These are phyloP conservation scores for Solanum hybrid DNA, from an alignment of 305 asterid species.

Conservation along the genomic window DNA sequence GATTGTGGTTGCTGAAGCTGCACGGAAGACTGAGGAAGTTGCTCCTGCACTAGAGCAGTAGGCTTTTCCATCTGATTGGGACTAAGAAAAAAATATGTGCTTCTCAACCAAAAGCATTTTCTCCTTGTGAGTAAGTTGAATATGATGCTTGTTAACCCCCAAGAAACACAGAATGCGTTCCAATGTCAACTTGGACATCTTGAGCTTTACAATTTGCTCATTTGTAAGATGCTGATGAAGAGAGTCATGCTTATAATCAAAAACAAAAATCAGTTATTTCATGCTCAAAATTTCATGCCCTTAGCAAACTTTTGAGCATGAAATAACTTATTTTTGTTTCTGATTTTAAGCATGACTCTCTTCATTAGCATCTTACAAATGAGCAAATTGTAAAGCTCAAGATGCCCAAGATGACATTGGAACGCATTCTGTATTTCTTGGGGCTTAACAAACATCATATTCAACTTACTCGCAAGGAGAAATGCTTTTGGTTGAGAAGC, in stretches of 20 bases:
- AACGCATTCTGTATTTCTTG: too few species aligned
- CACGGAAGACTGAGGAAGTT: constrained; percentile 38
- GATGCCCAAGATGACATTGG: background rate
- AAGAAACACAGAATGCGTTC: background rate
- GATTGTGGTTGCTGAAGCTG: constrained; percentile 64
- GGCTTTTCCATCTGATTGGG: background rate
- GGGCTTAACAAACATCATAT: background rate
- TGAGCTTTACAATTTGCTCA: background rate
- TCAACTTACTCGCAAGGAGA: background rate
- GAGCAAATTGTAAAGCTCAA: background rate
- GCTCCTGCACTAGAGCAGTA: background rate
- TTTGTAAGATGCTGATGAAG: background rate
- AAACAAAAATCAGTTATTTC: background rate
- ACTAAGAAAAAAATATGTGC: background rate
- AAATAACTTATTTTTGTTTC: background rate
- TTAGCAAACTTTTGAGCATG: background rate
- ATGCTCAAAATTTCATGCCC: background rate
- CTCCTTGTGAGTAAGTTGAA: background rate
- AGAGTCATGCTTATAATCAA: background rate
- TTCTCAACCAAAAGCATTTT: background rate
- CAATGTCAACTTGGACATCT: background rate
- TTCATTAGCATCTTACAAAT: background rate
- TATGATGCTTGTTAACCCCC: background rate
- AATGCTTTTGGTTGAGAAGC: background rate
- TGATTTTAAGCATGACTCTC: background rate